Evolutionary conservation across 1,139 yeast species (phyloP), one percentile per base, ranked within the genome.

Genomic region (Kluyveromyces sp.): DNA sequence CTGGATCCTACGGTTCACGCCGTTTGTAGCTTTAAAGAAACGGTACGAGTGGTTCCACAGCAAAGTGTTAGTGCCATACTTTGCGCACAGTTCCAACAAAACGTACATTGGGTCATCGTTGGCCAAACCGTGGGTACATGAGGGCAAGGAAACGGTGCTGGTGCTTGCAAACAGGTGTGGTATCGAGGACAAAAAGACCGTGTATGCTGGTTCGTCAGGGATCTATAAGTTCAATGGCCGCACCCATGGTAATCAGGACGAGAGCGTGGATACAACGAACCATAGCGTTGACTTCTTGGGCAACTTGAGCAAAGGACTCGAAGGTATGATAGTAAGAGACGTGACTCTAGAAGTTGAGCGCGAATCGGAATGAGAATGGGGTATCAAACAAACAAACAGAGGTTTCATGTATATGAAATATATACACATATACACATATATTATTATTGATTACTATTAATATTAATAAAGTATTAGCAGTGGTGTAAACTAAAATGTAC

Each of bases 1-100:
- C 65, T 89, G 96, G 95, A 69, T 83, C 3, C 60, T 78, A n/a
- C 67, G 96, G 43, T 75, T 84, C 58, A 71, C 75, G 57, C 94
- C 94, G 1, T 77, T 80, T 48, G 61, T 84, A n/a, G 57, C 56
- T 10, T 48, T 54, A 34, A 46, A 45, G 34, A 45, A 46, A 4
- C 57, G 63, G 38, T 42, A 42, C 15, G 39, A 46, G 10, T 60
- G 64, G 61, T 51, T 50, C 35, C 30, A 42, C 7, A 43, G 46
- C 8, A 44, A 43, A 4, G 29, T 51, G 3, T 26, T 53, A 8
- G 32, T n/a, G 3, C 46, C 50, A n/a, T 27, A 45, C 21, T 41
- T 49, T 37, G 27, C 39, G 4, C 7, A 10, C 10, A 46, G 30
- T 21, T 37, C 42, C 29, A 41, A 34, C 21, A 6, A 49, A 45